Conservation (phyloP, 192 early-diverging fungal species). For the Backusella westeae region DNA sequence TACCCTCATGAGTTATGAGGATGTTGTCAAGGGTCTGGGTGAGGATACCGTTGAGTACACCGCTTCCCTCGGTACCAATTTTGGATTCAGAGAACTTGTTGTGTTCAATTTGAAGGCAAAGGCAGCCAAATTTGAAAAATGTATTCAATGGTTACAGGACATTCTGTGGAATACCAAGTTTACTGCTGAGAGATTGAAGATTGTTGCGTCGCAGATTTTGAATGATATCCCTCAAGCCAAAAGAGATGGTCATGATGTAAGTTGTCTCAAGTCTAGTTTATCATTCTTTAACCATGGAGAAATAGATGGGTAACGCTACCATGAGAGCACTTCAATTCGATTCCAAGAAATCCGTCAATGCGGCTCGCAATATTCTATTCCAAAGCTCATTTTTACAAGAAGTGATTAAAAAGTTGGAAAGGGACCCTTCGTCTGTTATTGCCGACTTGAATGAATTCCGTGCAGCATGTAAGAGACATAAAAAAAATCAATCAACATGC, state of each 20-base stretch:
- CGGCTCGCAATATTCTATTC: conserved; percentile 41
- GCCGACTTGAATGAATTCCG: conserved; percentile 46
- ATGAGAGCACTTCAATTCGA: conserved; percentile 44
- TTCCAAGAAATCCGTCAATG: conserved; percentile 43
- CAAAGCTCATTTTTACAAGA: conserved; percentile 51
- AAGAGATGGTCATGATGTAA: conserved; percentile 53
- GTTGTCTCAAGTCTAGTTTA: background rate
- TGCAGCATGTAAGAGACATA: conserved; percentile 36
- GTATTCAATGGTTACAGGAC: conserved; percentile 51
- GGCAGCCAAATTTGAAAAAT: conserved; percentile 48
- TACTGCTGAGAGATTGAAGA: conserved; percentile 53
- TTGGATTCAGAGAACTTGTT: conserved; percentile 38
- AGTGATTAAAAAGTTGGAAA: conserved; percentile 41
- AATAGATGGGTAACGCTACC: conserved; percentile 44
- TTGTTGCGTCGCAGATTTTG: conserved; percentile 47
- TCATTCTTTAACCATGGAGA: no score
- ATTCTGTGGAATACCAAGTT: conserved; percentile 57
- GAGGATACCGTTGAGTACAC: conserved; percentile 53
- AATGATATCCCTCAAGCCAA: conserved; percentile 58
- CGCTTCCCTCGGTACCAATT: conserved; percentile 37
- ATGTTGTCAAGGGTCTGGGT: conserved; percentile 49
- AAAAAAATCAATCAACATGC: no score
- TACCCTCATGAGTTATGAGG: conserved; percentile 42
- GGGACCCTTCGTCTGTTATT: conserved; percentile 42
- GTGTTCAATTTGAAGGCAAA: conserved; percentile 36